Conservation (phyloP, 345 rosid genomes). For the Trapa bicornis region DNA sequence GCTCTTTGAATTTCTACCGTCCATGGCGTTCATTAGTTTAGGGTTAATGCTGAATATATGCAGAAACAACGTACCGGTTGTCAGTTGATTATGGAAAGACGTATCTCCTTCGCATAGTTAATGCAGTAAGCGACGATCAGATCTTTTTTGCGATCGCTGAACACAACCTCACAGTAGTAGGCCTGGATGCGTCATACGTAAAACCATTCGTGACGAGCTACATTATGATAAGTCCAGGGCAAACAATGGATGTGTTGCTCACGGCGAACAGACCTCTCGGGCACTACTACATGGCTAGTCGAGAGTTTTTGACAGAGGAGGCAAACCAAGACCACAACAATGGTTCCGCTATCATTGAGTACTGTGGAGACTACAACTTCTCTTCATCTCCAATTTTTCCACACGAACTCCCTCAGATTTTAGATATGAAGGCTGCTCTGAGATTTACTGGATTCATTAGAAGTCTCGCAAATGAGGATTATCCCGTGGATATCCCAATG, state of each 20-base stretch:
- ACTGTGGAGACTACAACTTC: slow-evolving; percentile 9
- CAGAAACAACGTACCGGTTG: no score
- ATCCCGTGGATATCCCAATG: slow-evolving; percentile 22
- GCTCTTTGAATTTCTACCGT: no score
- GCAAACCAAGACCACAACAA: slow-evolving; percentile 7
- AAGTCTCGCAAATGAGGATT: slow-evolving; percentile 16
- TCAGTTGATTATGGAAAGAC: no score
- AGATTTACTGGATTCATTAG: background rate
- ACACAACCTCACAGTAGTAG: no score
- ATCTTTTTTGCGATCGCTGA: no score
- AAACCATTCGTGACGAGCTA: no score
- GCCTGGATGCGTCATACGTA: no score
- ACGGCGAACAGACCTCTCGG: slow-evolving; percentile 14
- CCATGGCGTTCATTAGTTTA: no score
- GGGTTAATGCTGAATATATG: no score
- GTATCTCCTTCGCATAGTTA: no score
- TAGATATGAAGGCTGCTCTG: slow-evolving; percentile 9
- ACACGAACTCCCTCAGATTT: slow-evolving; percentile 1
- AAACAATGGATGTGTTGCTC: slow-evolving; percentile 22
- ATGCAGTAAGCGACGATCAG: no score
- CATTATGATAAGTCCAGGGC: no score
- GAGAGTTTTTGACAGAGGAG: slow-evolving; percentile 8
- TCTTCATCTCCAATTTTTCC: slow-evolving; percentile 10
- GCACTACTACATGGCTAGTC: slow-evolving; percentile 24
- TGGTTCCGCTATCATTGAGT: slow-evolving; percentile 30